A percentile compares a stretch with the other conserved stretches of the same genome.
phyloP scores from a whole-genome alignment of 192 early-diverging fungal genomes.

The Backusella psychrophila region DNA sequence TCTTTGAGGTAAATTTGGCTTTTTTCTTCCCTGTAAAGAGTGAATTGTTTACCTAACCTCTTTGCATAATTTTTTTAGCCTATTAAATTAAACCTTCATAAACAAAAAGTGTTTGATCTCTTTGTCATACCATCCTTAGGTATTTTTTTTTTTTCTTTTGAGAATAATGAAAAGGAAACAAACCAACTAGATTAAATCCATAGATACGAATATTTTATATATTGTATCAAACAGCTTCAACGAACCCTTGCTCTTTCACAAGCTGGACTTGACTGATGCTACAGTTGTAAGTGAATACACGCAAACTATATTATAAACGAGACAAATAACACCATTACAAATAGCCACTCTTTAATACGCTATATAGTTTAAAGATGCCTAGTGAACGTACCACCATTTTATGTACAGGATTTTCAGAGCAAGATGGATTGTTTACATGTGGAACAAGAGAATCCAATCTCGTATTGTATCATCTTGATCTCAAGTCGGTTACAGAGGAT shows the following conservation, averaged over 20 bases:
- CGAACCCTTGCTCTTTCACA: slow-evolving; percentile 30
- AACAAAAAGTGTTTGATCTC: slow-evolving; percentile 45
- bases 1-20: slow-evolving; percentile 33
- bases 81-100: slow-evolving; percentile 35
- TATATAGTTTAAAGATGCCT: slow-evolving; percentile 30
- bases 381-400: slow-evolving; percentile 25
- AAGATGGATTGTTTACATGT: slow-evolving; percentile 31
- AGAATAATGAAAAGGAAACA: not conserved
- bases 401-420: slow-evolving; percentile 21
- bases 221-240: slow-evolving; percentile 37
- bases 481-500: not conserved
- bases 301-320: not conserved
- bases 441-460: slow-evolving; percentile 44
- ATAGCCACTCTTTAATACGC: slow-evolving; percentile 21
- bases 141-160: not conserved
- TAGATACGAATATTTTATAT: slow-evolving; percentile 29
- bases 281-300: not conserved
- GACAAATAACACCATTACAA: not conserved
- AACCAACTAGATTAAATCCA: not conserved
- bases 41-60: not conserved
- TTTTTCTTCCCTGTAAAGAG: not conserved
- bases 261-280: slow-evolving; percentile 24
- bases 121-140: slow-evolving; percentile 33
- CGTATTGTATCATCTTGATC: slow-evolving; percentile 28
- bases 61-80: slow-evolving; percentile 17